A percentile compares a stretch with the other conserved stretches of the same genome.
These are phyloP conservation scores for Tetrapyrgos nigripes DNA, from an alignment of 1,284 basidiomycete genomes.

Conservation along the genomic window DNA sequence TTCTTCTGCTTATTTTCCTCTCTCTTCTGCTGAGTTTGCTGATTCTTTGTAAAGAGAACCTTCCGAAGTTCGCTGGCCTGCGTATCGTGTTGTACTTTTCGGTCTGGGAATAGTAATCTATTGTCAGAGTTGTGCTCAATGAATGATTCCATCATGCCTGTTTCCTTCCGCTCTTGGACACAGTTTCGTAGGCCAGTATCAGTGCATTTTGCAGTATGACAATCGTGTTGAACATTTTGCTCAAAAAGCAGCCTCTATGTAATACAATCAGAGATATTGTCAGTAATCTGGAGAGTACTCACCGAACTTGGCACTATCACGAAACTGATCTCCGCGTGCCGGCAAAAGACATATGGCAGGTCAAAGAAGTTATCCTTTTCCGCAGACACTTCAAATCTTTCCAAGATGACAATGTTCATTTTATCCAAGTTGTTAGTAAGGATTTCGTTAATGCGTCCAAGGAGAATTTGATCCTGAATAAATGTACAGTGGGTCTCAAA, in stretches of 20 bases:
- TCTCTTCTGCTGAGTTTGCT: neutral
- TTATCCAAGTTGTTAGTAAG: neutral
- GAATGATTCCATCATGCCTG: neutral
- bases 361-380: neutral
- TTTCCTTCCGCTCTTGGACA: slow-evolving; percentile 1
- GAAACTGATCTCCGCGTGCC: neutral
- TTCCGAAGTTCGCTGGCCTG: slow-evolving; percentile 3
- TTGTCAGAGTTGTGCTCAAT: slow-evolving; percentile 15
- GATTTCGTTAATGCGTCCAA: neutral
- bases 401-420: neutral
- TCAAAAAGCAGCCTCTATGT: neutral
- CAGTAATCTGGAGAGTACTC: neutral
- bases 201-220: slow-evolving; percentile 15
- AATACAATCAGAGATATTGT: too few relatives aligned
- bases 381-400: neutral
- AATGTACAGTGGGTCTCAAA: too few relatives aligned
- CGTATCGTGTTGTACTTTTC: slow-evolving; percentile 20
- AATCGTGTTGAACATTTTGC: slow-evolving; percentile 32
- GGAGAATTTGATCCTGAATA: neutral
- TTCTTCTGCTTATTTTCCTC: too few relatives aligned
- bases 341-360: neutral
- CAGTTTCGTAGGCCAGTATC: neutral
- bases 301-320: neutral
- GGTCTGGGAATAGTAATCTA: slow-evolving; percentile 16
- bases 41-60: neutral